Conservation (phyloP, 73 alveolate genomes). For the Diophrys sp. region DNA sequence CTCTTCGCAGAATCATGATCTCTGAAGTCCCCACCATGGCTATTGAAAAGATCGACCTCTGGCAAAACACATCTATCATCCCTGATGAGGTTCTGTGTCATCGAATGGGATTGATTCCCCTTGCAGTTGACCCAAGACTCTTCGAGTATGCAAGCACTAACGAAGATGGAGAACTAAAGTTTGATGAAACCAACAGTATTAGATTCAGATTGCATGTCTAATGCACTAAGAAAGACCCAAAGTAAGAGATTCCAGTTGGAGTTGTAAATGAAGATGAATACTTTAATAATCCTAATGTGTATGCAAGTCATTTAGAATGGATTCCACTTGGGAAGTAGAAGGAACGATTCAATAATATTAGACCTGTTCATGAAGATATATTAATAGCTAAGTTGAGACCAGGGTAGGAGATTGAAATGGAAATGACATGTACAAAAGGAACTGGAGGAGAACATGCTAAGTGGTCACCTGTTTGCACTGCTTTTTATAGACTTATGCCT, state of each 20-base stretch:
- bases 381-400: conserved; percentile 91
- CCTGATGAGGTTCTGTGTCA: conserved; percentile 98
- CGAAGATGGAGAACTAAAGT: conserved; percentile 65
- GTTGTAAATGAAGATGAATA: conserved; percentile 64
- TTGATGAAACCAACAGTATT: conserved; percentile 76
- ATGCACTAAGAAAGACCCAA: conserved; percentile 72
- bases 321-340: conserved; percentile 79
- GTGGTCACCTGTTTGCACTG: conserved; percentile 99
- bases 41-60: conserved; percentile 88
- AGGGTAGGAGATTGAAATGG: conserved; percentile 93
- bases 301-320: conserved; percentile 77
- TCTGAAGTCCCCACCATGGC: conserved; percentile 99
- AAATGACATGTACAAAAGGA: conserved; percentile 90
- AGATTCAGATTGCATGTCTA: conserved; percentile 76
- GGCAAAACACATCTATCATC: conserved; percentile 93
- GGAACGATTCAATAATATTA: conserved; percentile 64
- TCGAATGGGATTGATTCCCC: conserved; percentile 95
- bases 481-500: conserved; percentile 90
- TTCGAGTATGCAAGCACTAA: conserved; percentile 54
- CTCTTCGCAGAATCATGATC: conserved; percentile 93
- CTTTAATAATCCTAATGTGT: conserved; percentile 78
- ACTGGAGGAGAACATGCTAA: conserved; percentile 96
- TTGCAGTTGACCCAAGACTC: conserved; percentile 88
- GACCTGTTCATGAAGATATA: conserved; percentile 91
- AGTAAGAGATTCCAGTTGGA: conserved; percentile 15